Evolutionary conservation across 768 basidiomycete genomes (phyloP).

Genomic region (Psilocybe tampanensis): DNA sequence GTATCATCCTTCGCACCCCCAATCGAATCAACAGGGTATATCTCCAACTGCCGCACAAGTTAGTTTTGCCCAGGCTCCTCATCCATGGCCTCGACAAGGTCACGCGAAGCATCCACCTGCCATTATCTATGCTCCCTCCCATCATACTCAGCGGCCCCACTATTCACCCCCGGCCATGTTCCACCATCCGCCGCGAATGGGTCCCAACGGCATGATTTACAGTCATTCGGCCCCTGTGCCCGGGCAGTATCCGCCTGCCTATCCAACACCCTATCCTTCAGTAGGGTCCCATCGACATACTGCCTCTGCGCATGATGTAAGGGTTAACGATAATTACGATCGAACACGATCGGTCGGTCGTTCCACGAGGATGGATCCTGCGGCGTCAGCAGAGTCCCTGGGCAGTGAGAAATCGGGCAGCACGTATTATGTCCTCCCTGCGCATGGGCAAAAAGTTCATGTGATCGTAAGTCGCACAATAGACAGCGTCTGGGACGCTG

Average conservation of each 20-base stretch:
- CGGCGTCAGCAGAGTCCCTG: slow-evolving; percentile 41
- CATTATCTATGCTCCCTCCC: slow-evolving; percentile 62
- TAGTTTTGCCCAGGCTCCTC: slow-evolving; percentile 31
- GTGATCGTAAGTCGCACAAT: slow-evolving; percentile 56
- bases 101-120: slow-evolving; percentile 47
- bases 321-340: slow-evolving; percentile 19
- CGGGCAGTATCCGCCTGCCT: slow-evolving; percentile 44
- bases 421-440: slow-evolving; percentile 76
- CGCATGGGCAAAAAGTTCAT: slow-evolving; percentile 74
- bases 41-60: slow-evolving; percentile 24
- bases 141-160: slow-evolving; percentile 45
- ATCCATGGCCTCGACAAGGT: slow-evolving; percentile 24
- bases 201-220: slow-evolving; percentile 65
- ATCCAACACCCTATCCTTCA: slow-evolving; percentile 44
- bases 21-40: slow-evolving; percentile 1
- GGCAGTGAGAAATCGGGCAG: slow-evolving; percentile 61
- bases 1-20: slow-evolving; percentile 20
- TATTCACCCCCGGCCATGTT: slow-evolving; percentile 65
- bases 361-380: slow-evolving; percentile 22
- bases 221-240: slow-evolving; percentile 61
- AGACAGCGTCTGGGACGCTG: background rate
- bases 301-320: slow-evolving; percentile 41
- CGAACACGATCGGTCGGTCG: slow-evolving; percentile 21
- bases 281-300: slow-evolving; percentile 35
- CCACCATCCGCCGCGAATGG: slow-evolving; percentile 53